Conservation (phyloP, 2,329 filamentous ascomycete species). For the Calonectria fujianensis region DNA sequence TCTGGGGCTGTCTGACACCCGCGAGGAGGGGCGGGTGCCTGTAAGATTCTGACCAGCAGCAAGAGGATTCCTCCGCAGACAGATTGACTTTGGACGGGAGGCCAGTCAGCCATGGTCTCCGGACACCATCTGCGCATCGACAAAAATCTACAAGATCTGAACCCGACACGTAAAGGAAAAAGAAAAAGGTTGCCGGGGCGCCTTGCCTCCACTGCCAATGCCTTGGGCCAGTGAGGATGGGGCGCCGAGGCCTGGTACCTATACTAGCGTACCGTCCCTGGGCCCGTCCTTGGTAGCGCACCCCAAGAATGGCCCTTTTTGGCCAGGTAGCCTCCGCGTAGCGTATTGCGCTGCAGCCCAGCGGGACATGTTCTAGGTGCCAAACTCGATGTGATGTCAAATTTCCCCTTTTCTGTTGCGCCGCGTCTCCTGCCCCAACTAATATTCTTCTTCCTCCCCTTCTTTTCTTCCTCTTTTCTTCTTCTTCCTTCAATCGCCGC, state of each 20-base stretch:
- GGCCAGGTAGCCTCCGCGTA: conserved; percentile 29
- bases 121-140: conserved; percentile 13
- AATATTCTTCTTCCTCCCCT: conserved; percentile 56
- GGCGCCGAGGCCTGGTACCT: conserved; percentile 30
- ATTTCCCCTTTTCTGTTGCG: conserved; percentile 63
- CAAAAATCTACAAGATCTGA: conserved; percentile 14
- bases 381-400: conserved; percentile 54
- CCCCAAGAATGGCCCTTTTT: conserved; percentile 22
- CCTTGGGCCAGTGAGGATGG: conserved; percentile 14
- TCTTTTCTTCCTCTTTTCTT: conserved; percentile 55
- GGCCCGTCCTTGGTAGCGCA: conserved; percentile 36
- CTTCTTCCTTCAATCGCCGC: conserved; percentile 51
- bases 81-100: background rate
- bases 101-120: background rate
- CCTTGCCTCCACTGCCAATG: conserved; percentile 26
- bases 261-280: conserved; percentile 33
- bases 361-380: conserved; percentile 37
- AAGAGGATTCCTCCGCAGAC: background rate
- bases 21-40: conserved; percentile 31
- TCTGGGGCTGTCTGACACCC: background rate
- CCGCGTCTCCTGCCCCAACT: conserved; percentile 52
- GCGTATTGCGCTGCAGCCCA: conserved; percentile 26
- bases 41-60: conserved; percentile 16
- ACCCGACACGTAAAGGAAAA: conserved; percentile 15
- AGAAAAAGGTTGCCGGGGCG: conserved; percentile 29